These are phyloP conservation scores for Nothophoma quercina DNA, from an alignment of 2,329 filamentous ascomycete species.

Conservation along the genomic window DNA sequence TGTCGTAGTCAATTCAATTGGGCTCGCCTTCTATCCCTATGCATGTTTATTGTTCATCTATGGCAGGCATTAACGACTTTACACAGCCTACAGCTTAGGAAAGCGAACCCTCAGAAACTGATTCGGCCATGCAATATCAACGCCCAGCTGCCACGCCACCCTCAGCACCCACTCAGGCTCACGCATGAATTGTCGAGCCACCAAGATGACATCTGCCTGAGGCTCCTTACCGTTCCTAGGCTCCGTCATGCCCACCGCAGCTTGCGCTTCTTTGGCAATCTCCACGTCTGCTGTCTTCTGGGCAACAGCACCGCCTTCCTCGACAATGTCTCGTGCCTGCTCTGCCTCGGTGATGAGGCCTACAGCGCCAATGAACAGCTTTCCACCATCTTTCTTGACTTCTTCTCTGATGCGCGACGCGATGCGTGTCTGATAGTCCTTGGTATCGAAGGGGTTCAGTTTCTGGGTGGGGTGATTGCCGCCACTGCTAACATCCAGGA, in stretches of 20 bases:
- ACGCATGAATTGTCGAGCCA: constrained; percentile 63
- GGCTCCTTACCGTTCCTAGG: constrained; percentile 34
- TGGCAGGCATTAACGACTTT: too few relatives aligned
- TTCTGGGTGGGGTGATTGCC: constrained; percentile 56
- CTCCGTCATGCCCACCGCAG: constrained; percentile 48
- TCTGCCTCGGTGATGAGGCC: constrained; percentile 63
- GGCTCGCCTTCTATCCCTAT: too few relatives aligned
- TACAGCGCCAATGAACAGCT: constrained; percentile 60
- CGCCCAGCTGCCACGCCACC: constrained; percentile 58
- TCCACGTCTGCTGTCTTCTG: constrained; percentile 32
- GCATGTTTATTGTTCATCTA: too few relatives aligned
- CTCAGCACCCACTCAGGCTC: constrained; percentile 64
- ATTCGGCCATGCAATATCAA: constrained; percentile 57
- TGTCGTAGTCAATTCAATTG: too few relatives aligned
- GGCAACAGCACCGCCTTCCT: constrained; percentile 34
- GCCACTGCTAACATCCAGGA: constrained; percentile 56
- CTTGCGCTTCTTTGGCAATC: constrained; percentile 40
- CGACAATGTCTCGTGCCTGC: constrained; percentile 57
- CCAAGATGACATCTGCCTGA: constrained; percentile 59
- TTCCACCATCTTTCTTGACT: constrained; percentile 43
- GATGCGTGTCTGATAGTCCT: constrained; percentile 60
- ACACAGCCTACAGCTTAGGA: constrained; percentile 33
- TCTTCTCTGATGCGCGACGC: constrained; percentile 56
- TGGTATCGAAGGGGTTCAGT: constrained; percentile 49
- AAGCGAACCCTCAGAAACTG: constrained; percentile 54